Percentiles rank a stretch among this genome's conserved stretches.
These are phyloP conservation scores for Botrytis sinoallii DNA, from an alignment of 2,329 filamentous ascomycete species.

Conservation along the genomic window DNA sequence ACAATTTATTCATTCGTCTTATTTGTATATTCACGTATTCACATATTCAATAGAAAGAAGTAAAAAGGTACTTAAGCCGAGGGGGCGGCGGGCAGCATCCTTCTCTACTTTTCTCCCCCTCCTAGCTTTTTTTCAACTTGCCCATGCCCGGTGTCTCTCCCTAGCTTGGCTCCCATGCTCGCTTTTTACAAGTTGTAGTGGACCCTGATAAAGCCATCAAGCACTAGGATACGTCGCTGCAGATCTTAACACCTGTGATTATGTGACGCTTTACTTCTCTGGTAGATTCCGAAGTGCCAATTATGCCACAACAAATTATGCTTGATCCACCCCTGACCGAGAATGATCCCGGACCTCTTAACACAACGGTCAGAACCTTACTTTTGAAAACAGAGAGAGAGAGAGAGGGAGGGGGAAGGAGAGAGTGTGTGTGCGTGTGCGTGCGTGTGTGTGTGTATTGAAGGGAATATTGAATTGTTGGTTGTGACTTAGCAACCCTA, in stretches of 20 bases:
- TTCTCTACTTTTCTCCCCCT: not conserved
- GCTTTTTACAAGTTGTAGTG: not conserved
- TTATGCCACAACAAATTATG: conserved; percentile 13
- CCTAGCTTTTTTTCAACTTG: not conserved
- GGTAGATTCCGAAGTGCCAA: conserved; percentile 8
- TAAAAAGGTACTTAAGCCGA: not conserved
- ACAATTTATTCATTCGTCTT: not conserved
- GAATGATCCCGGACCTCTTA: conserved; percentile 7
- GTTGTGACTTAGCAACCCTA: not conserved
- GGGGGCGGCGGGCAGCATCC: conserved; percentile 4
- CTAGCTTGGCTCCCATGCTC: conserved; percentile 6
- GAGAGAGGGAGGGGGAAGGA: not conserved
- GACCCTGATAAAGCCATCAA: conserved; percentile 14
- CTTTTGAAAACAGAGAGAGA: not conserved
- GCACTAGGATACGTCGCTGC: conserved; percentile 16
- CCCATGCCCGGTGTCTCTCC: conserved; percentile 6
- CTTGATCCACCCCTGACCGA: conserved; percentile 13
- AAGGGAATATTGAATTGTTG: not conserved
- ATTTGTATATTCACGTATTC: not conserved
- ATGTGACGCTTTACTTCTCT: conserved; percentile 9
- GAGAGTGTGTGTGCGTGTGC: not conserved
- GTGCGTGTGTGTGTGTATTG: not conserved
- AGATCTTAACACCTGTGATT: conserved; percentile 10
- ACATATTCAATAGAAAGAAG: not conserved
- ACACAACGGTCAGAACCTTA: conserved; percentile 13